These are phyloP conservation scores for Mallotus repandus DNA, from an alignment of 441 rosid species.

Conservation along the genomic window DNA sequence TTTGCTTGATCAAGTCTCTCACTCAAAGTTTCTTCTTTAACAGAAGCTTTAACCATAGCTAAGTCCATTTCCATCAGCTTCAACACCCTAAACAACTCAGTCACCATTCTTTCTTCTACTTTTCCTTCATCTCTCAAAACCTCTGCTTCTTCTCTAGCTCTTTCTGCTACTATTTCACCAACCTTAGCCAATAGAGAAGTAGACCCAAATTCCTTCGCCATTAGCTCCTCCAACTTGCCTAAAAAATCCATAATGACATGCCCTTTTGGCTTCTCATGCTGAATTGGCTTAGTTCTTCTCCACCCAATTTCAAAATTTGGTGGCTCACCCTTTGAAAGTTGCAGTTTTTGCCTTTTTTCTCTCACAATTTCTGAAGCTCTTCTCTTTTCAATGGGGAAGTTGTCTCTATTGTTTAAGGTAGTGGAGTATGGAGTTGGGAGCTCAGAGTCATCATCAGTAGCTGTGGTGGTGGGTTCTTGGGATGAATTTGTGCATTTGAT, in stretches of 20 bases:
- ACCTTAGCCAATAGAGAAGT: slow-evolving; percentile 68
- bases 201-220: slow-evolving; percentile 79
- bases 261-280: slow-evolving; percentile 72
- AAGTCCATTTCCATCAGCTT: slow-evolving; percentile 96
- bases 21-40: slow-evolving; percentile 67
- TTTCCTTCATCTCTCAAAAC: slow-evolving; percentile 73
- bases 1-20: slow-evolving; percentile 79
- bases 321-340: slow-evolving; percentile 53
- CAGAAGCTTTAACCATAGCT: slow-evolving; percentile 91
- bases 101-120: slow-evolving; percentile 84
- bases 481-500: slow-evolving; percentile 39
- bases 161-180: slow-evolving; percentile 83
- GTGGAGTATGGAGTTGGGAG: slow-evolving; percentile 46
- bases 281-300: slow-evolving; percentile 70
- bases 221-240: slow-evolving; percentile 65
- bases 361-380: slow-evolving; percentile 64
- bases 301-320: slow-evolving; percentile 84
- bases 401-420: slow-evolving; percentile 45
- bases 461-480: neutral
- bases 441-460: slow-evolving; percentile 17
- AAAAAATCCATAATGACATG: slow-evolving; percentile 79
- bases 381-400: slow-evolving; percentile 74
- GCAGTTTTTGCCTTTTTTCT: slow-evolving; percentile 40
- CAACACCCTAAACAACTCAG: slow-evolving; percentile 80
- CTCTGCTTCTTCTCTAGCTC: slow-evolving; percentile 90